A percentile compares a stretch with the other conserved stretches of the same genome.
Evolutionary conservation across 306 rosid genomes (phyloP).

Genomic region (Ammopiptanthus mongolicus): DNA sequence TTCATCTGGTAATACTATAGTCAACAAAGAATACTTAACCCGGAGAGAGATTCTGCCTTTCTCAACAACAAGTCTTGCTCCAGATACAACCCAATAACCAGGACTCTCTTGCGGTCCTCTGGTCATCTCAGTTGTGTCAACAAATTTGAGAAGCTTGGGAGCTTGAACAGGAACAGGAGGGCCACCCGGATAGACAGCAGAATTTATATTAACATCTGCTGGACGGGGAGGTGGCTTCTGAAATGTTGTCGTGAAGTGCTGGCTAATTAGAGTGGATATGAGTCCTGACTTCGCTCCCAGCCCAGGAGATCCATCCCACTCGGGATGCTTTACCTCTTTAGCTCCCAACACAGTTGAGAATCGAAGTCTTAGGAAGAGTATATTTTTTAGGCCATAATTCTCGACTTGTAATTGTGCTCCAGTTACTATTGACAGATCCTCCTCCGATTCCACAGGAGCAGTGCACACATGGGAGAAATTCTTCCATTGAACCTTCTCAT

Average conservation of each 20-base stretch:
- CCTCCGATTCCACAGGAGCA: conserved; percentile 84
- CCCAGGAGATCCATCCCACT: conserved; percentile 96
- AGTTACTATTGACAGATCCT: conserved; percentile 76
- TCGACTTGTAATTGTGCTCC: conserved; percentile 92
- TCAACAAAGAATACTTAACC: conserved; percentile 80
- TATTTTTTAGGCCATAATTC: conserved; percentile 73
- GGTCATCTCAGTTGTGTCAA: conserved; percentile 87
- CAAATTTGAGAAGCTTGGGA: conserved; percentile 82
- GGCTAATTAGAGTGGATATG: conserved; percentile 89
- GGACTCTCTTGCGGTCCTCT: conserved; percentile 96
- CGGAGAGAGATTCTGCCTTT: conserved; percentile 81
- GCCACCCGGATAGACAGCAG: conserved; percentile 93
- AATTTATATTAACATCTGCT: conserved; percentile 90
- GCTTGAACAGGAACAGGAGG: conserved; percentile 94
- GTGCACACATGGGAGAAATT: conserved; percentile 96
- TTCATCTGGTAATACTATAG: conserved; percentile 64
- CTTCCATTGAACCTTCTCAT: conserved; percentile 96
- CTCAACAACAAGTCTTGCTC: conserved; percentile 85
- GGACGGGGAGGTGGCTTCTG: conserved; percentile 85
- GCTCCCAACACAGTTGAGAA: conserved; percentile 78
- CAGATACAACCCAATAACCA: conserved; percentile 97
- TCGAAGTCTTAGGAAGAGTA: conserved; percentile 70
- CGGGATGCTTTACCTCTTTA: conserved; percentile 57
- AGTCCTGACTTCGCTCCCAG: conserved; percentile 85
- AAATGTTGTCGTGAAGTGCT: conserved; percentile 79